Evolutionary conservation across 345 rosid genomes (phyloP), one percentile per base, ranked within the genome.

Genomic region (Eutrema heterophyllum): DNA sequence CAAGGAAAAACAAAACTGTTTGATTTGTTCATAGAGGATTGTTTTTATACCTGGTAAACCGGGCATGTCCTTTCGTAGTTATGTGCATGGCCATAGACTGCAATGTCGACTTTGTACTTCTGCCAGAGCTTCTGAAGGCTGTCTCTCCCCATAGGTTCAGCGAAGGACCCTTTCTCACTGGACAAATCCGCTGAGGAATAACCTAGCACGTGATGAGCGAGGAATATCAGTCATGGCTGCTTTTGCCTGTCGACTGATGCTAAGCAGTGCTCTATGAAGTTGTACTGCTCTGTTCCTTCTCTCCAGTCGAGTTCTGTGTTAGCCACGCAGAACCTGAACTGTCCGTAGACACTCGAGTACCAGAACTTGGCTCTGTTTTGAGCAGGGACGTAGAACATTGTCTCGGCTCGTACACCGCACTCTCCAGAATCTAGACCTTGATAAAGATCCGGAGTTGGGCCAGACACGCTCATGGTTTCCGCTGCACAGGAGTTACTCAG

Each of bases 401-500:
- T 87, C 80, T 89, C 86, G 30, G 89, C 89, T 73, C 84, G 79
- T 58, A 89, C 90, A 49, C 92, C 89, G 16, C 96, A 87, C 67
- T 89, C 96, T 70, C 96, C 96, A 59, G 92, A 89, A 63, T 89
- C 96, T 61, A 21, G 29, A 81, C 62, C 70, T 0, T 73, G 69
- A 75, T 87, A 87, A 81, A 87, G 92, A 89, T 59, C 88, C 90
- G 2, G 92, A 75, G 67, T 83, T 72, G 0, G 89, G 88, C 89
- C 89, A 87, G 80, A 83, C 90, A 36, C 92, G 89, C 59, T 89
- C 89, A 77, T 89, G 96, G 82, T 87, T 89, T 24, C 92, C 90
- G 7, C 96, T 89, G 74, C 32, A 80, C 15, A 63, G 5, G 4
- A 27, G 4, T 27, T 27, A 27, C 30, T 27, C 30, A 27, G 21